Base-by-base conservation (phyloP, 305 asterid genomes). In the Galium porrigens region DNA sequence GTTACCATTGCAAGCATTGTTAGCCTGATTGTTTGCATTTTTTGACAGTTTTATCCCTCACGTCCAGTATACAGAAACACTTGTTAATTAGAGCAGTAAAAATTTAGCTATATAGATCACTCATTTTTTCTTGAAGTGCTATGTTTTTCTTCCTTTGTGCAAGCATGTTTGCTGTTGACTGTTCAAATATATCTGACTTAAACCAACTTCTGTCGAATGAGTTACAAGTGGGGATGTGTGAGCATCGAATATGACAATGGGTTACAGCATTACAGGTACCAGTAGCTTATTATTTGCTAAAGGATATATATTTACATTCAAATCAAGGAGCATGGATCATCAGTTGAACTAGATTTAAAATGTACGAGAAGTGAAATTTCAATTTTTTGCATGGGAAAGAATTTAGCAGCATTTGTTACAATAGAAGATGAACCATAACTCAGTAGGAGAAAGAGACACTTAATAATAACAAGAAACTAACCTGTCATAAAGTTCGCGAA, bases 401-500 rank as follows among this genome's bases (percentile, higher is more conserved):
- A 61, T 27, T 51, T 41, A n/a, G 46, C 5, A 51, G 9, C 0
- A 32, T 29, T 34, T 20, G 20, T 29, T 9, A 53, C 29, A 44
- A 17, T 8, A 12, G 42, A 42, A 61, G 53, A 61, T 15, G 36
- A 44, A 44, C 10, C 9, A 29, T 46, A 27, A 33, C 22, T 20
- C n/a, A 34, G 61, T 30, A 51, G 33, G 5, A 32, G 3, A 56
- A 25, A 74, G 3, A 20, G 3, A 74, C 30, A 58, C 39, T 48
- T 52, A 20, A 37, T 12, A 71, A 71, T 59, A 58, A 8, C 9
- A 57, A 44, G 58, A 49, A 77, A 79, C 96, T 83, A 71, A 92
- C 99, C 87, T 66, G 37, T 79, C 67, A 36, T 81, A 87, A 69
- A 70, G 79, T 27, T 85, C 86, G 77, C 63, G 74, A 71, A 82